Conservation (phyloP, 805 yeast genomes). For the Debaryomyces hansenii region DNA sequence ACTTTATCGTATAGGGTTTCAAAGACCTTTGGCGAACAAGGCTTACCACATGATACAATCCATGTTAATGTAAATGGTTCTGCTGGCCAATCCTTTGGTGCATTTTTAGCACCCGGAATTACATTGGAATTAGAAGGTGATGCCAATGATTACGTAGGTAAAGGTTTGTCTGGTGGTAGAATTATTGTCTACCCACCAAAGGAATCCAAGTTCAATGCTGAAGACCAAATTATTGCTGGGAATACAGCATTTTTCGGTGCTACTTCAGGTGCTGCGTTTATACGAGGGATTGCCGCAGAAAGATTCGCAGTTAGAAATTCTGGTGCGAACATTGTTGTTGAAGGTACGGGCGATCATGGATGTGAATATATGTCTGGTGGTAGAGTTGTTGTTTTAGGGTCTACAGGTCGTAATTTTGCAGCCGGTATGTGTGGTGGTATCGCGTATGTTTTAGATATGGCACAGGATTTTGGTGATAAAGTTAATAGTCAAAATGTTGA, state of each 20-base stretch:
- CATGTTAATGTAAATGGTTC: constrained; percentile 90
- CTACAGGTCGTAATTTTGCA: constrained; percentile 89
- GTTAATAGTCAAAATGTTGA: constrained; percentile 84
- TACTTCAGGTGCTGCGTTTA: constrained; percentile 89
- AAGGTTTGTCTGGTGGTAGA: constrained; percentile 96
- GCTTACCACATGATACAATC: constrained; percentile 93
- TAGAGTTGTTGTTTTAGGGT: constrained; percentile 88
- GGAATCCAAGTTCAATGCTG: constrained; percentile 81
- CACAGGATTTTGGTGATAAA: constrained; percentile 81
- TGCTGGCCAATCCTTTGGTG: constrained; percentile 99
- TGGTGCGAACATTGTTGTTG: constrained; percentile 96
- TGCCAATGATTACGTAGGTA: constrained; percentile 96
- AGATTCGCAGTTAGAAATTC: constrained; percentile 98
- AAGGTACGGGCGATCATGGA: constrained; percentile 98
- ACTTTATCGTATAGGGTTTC: constrained; percentile 93
- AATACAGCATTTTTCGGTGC: constrained; percentile 98
- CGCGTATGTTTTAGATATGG: constrained; percentile 93
- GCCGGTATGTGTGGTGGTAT: constrained; percentile 99
- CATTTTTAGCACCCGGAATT: constrained; percentile 93
- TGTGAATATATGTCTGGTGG: constrained; percentile 99
- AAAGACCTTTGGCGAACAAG: constrained; percentile 87
- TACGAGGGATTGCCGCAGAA: constrained; percentile 97
- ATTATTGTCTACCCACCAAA: constrained; percentile 89
- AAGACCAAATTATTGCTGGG: constrained; percentile 95
- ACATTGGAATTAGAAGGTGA: constrained; percentile 96